Evolutionary conservation across 2,329 filamentous ascomycete genomes (phyloP).

Genomic region (Pseudopithomyces chartarum): DNA sequence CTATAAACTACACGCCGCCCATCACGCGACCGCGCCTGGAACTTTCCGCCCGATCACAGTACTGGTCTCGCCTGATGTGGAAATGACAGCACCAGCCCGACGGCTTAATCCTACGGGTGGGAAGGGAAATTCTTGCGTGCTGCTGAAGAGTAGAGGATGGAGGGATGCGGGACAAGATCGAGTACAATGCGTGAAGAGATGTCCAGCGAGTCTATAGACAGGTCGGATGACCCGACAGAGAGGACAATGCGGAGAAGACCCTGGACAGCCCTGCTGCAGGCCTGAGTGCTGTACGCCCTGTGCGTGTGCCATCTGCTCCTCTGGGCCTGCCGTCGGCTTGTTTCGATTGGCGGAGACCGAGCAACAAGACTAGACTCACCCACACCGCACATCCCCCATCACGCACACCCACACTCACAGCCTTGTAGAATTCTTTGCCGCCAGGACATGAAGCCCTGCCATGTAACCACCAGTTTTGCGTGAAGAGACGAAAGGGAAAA

Average conservation of each 20-base stretch:
- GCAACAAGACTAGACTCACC: slow-evolving; percentile 1
- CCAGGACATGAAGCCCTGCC: slow-evolving; percentile 6
- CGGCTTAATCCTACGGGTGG: neutral
- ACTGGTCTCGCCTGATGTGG: neutral
- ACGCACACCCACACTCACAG: neutral
- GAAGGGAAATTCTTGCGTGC: neutral
- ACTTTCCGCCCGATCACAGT: neutral
- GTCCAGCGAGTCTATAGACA: neutral
- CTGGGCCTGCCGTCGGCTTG: neutral
- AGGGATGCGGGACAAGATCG: neutral
- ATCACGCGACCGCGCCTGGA: slow-evolving; percentile 4
- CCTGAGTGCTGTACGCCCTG: slow-evolving; percentile 23
- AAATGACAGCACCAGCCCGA: neutral
- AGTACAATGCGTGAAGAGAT: neutral
- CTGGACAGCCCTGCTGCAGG: slow-evolving; percentile 26
- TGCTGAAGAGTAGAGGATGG: slow-evolving; percentile 9
- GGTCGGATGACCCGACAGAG: slow-evolving; percentile 36
- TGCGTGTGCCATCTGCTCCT: slow-evolving; percentile 14
- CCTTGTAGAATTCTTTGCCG: slow-evolving; percentile 2
- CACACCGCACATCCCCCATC: slow-evolving; percentile 1
- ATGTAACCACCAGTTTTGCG: neutral
- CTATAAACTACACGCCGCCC: slow-evolving; percentile 13
- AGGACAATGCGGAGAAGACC: slow-evolving; percentile 41
- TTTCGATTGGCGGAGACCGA: slow-evolving; percentile 1
- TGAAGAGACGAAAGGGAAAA: neutral